Evolutionary conservation across 192 early-diverging fungal genomes (phyloP).

Genomic region (Coemansia aciculifera): DNA sequence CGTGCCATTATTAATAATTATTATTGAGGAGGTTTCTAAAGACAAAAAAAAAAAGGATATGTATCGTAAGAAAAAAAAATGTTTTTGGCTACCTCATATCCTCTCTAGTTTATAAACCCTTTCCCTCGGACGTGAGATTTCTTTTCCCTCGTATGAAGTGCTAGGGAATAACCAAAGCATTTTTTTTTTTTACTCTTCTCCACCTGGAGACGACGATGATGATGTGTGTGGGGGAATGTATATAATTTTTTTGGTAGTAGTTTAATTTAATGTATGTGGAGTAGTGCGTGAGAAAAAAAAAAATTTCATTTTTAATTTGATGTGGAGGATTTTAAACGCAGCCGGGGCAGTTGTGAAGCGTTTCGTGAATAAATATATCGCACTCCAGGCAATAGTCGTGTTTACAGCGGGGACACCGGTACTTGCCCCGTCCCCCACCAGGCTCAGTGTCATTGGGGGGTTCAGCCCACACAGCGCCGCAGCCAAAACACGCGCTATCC

Average conservation of each 20-base stretch:
- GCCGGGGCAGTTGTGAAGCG: slow-evolving; percentile 85
- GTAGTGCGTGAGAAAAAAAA: background rate
- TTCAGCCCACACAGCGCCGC: slow-evolving; percentile 31
- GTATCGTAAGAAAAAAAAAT: too few relatives aligned
- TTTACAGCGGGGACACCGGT: slow-evolving; percentile 74
- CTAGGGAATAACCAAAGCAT: background rate
- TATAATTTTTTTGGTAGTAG: background rate
- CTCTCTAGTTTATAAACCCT: background rate
- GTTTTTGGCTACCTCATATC: background rate
- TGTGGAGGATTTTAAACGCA: slow-evolving; percentile 45
- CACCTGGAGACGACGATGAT: too few relatives aligned
- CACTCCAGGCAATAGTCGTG: slow-evolving; percentile 88
- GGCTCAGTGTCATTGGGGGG: slow-evolving; percentile 1
- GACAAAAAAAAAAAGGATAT: background rate
- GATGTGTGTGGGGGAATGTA: too few relatives aligned
- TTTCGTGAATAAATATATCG: slow-evolving; percentile 91
- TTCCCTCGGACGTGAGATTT: slow-evolving; percentile 6
- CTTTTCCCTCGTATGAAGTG: background rate
- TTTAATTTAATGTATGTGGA: background rate
- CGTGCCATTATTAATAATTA: slow-evolving; percentile 28
- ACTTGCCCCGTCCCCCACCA: slow-evolving; percentile 31
- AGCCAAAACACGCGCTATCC: slow-evolving; percentile 50
- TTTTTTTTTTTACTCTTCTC: background rate
- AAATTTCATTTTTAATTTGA: background rate
- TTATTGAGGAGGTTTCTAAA: background rate